Percentiles rank a stretch among this genome's conserved stretches.
Conservation (phyloP, 1,284 basidiomycete genomes). For the Agaricales sp. region DNA sequence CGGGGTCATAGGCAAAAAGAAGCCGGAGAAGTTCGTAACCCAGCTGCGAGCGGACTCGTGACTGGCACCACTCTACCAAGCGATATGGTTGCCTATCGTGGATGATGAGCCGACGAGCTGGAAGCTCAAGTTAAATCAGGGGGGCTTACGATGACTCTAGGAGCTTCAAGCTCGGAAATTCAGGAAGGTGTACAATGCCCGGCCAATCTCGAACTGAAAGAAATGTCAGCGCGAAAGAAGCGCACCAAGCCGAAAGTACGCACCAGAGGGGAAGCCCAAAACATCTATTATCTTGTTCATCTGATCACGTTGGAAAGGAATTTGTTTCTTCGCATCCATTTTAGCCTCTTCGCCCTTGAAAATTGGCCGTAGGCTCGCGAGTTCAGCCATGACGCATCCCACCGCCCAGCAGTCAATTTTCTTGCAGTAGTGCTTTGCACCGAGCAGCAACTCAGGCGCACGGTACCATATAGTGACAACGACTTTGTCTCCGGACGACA, state of each 20-base stretch:
- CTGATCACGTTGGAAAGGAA: constrained; percentile 94
- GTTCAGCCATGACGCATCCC: constrained; percentile 94
- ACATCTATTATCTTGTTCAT: constrained; percentile 93
- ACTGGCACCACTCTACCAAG: constrained; percentile 72
- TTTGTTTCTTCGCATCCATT: constrained; percentile 84
- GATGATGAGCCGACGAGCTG: no score
- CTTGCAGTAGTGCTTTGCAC: constrained; percentile 94
- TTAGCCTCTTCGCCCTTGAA: constrained; percentile 99
- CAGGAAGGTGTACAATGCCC: constrained; percentile 1
- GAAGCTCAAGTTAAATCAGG: no score
- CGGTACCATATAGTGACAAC: constrained; percentile 99
- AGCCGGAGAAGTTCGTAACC: constrained; percentile 80
- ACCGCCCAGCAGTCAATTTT: constrained; percentile 95
- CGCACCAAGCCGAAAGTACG: constrained; percentile 12
- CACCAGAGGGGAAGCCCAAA: constrained; percentile 81
- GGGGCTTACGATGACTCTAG: constrained; percentile 22
- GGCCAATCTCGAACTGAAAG: constrained; percentile 1
- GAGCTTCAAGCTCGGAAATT: constrained; percentile 9
- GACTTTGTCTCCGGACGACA: constrained; percentile 91
- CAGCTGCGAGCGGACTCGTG: constrained; percentile 44
- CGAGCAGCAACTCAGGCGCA: constrained; percentile 89
- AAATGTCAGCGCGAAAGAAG: neutral
- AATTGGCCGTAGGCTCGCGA: constrained; percentile 88
- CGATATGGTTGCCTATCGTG: no score
- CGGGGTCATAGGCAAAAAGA: constrained; percentile 88